Evolutionary conservation across 768 basidiomycete species (phyloP).

Genomic region (Lepiota venenata): DNA sequence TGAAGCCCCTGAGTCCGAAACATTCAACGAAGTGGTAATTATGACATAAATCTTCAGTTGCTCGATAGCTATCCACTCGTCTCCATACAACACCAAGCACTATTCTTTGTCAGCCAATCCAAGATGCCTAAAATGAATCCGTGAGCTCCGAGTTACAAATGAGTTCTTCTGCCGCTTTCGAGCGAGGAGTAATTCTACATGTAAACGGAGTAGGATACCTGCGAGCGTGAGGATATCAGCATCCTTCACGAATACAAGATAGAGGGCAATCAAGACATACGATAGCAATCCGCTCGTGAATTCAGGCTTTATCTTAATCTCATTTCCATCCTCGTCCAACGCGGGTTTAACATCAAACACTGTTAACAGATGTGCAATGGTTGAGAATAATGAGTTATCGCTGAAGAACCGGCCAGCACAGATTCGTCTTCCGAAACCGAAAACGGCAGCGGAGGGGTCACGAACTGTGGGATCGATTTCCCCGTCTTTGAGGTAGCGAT

Average conservation of each 20-base stretch:
- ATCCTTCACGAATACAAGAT: background rate
- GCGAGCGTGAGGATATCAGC: background rate
- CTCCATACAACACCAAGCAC: too few species aligned
- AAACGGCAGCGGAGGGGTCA: constrained; percentile 9
- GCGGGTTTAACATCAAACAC: constrained; percentile 3
- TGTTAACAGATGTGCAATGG: constrained; percentile 11
- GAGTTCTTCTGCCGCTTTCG: background rate
- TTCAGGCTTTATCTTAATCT: background rate
- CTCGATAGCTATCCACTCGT: too few species aligned
- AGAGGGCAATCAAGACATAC: background rate
- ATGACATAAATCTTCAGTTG: too few species aligned
- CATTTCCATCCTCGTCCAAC: constrained; percentile 6
- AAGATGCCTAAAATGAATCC: background rate
- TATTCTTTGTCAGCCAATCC: too few species aligned
- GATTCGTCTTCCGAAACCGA: constrained; percentile 16
- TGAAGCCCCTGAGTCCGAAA: too few species aligned
- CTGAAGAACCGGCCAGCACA: constrained; percentile 17
- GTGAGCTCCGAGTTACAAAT: background rate
- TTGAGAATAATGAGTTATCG: constrained; percentile 11
- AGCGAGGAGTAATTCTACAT: background rate
- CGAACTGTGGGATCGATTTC: constrained; percentile 7
- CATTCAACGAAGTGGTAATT: too few species aligned
- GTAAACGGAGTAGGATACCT: constrained; percentile 2
- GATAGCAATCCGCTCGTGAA: background rate
- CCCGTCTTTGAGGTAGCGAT: constrained; percentile 14